Conservation (phyloP, 345 rosid genomes). For the Schrenkiella parvula region DNA sequence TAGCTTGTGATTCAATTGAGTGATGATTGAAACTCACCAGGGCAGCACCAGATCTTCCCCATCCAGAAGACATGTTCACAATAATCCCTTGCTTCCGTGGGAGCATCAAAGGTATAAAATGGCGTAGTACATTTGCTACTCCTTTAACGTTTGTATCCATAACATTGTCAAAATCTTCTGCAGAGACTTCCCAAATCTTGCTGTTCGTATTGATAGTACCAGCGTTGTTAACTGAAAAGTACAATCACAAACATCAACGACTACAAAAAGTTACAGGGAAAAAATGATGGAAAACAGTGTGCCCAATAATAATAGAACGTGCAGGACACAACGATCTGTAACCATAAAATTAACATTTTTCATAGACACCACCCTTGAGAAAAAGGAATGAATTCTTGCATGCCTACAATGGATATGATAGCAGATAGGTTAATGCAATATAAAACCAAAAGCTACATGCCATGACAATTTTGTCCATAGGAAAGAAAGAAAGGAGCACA, state of each 20-base stretch:
- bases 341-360: neutral
- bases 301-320: neutral
- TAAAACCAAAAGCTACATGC: neutral
- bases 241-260: conserved; percentile 5
- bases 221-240: conserved; percentile 75
- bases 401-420: neutral
- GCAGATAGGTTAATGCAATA: neutral
- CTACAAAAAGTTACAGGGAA: neutral
- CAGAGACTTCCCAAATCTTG: conserved; percentile 92
- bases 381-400: neutral
- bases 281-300: neutral
- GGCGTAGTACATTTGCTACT: conserved; percentile 74
- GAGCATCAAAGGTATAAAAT: conserved; percentile 84
- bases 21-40: conserved; percentile 47
- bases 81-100: conserved; percentile 75
- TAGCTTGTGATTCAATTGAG: conserved; percentile 1
- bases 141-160: conserved; percentile 92
- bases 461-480: neutral
- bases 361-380: neutral
- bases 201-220: conserved; percentile 87
- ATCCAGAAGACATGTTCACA: conserved; percentile 91
- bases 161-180: conserved; percentile 82
- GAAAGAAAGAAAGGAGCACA: neutral
- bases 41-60: conserved; percentile 98
- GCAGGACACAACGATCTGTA: conserved; percentile 7